Conservation (phyloP, 1,284 basidiomycete species). For the Rhodotorula glutinis region DNA sequence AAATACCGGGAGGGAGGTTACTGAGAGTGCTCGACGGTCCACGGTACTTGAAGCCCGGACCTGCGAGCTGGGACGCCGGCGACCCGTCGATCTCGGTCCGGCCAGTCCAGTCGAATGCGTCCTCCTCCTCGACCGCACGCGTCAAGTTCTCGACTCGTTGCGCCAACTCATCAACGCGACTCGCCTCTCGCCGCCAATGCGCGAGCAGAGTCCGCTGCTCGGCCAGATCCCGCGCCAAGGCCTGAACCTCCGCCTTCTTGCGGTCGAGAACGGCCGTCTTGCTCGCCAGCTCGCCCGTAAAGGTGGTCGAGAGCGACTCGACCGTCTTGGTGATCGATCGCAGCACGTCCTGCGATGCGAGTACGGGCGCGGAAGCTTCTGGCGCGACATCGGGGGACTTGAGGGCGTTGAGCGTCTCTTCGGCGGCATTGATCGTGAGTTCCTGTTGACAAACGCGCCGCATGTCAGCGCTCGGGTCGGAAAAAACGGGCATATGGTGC, state of each 20-base stretch:
- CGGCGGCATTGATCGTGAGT: slow-evolving; percentile 60
- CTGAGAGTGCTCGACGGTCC: slow-evolving; percentile 58
- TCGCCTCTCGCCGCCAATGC: slow-evolving; percentile 65
- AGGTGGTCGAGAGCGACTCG: slow-evolving; percentile 70
- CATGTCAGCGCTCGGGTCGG: neutral
- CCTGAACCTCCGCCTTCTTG: slow-evolving; percentile 71
- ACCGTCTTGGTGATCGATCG: slow-evolving; percentile 83
- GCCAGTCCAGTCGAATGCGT: slow-evolving; percentile 81
- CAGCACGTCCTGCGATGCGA: slow-evolving; percentile 86
- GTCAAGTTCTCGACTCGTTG: slow-evolving; percentile 76
- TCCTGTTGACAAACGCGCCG: slow-evolving; percentile 51
- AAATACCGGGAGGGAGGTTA: slow-evolving; percentile 39
- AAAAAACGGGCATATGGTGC: neutral
- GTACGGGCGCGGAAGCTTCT: slow-evolving; percentile 42
- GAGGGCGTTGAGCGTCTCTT: slow-evolving; percentile 47
- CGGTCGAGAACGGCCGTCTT: slow-evolving; percentile 85
- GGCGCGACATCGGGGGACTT: neutral
- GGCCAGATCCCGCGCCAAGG: slow-evolving; percentile 83
- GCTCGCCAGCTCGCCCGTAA: slow-evolving; percentile 74
- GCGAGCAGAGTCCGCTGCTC: slow-evolving; percentile 81
- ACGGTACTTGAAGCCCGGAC: slow-evolving; percentile 64
- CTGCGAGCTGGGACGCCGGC: slow-evolving; percentile 49
- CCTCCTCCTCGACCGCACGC: slow-evolving; percentile 70
- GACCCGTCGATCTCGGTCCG: slow-evolving; percentile 65
- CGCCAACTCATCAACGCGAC: slow-evolving; percentile 70